A percentile compares a stretch with the other conserved stretches of the same genome.
Evolutionary conservation across 768 basidiomycete species (phyloP).

Genomic region (Termitomyces bulborhizus): DNA sequence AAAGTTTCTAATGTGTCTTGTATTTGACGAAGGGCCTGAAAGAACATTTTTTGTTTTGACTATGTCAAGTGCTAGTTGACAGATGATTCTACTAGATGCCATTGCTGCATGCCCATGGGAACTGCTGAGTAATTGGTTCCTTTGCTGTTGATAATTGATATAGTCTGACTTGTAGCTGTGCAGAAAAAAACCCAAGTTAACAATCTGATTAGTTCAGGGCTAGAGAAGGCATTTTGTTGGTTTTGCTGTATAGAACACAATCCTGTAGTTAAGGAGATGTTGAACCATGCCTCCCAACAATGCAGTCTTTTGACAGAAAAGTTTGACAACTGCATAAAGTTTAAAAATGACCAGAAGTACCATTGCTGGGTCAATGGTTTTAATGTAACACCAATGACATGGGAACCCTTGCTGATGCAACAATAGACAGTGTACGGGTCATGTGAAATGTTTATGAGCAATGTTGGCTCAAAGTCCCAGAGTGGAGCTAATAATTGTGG

Average conservation of each 20-base stretch:
- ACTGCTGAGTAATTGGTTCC: not conserved
- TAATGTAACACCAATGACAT: conserved; percentile 1
- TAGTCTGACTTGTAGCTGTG: not conserved
- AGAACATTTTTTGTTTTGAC: not conserved
- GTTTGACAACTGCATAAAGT: too few species aligned
- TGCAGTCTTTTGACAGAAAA: too few species aligned
- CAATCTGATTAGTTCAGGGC: not conserved
- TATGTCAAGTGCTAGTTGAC: conserved; percentile 3
- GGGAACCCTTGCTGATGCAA: not conserved
- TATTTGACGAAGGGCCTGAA: not conserved
- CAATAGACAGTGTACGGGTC: not conserved
- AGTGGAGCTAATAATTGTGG: not conserved
- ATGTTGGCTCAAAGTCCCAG: not conserved
- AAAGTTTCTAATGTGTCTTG: not conserved
- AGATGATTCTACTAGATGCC: conserved; percentile 1
- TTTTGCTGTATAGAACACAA: conserved; percentile 1
- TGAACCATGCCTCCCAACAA: conserved; percentile 3
- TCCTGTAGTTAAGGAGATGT: not conserved
- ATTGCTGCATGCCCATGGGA: not conserved
- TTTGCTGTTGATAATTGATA: not conserved
- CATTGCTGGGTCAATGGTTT: conserved; percentile 4
- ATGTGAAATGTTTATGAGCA: not conserved
- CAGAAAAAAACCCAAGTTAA: not conserved
- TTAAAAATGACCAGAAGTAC: too few species aligned
- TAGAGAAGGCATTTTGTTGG: not conserved